These are phyloP conservation scores for Alternaria brassicicola DNA, from an alignment of 2,329 filamentous ascomycete species.

Conservation along the genomic window DNA sequence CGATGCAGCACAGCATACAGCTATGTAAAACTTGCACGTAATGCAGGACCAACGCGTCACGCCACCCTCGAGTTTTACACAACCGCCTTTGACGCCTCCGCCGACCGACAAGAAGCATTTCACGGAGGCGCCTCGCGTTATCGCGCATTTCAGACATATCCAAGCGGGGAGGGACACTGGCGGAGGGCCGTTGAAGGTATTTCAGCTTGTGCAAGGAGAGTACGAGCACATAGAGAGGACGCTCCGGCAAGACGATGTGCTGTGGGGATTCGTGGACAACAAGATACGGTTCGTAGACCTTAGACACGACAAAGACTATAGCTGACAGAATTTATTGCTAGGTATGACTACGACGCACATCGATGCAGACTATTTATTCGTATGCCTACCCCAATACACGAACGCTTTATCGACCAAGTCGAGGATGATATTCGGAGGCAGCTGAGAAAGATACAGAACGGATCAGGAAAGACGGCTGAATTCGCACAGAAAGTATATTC, in stretches of 20 bases:
- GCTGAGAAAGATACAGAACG: slow-evolving; percentile 25
- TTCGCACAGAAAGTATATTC: slow-evolving; percentile 30
- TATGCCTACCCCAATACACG: slow-evolving; percentile 29
- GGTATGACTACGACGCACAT: slow-evolving; percentile 28
- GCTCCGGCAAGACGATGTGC: slow-evolving; percentile 18
- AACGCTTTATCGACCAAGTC: slow-evolving; percentile 22
- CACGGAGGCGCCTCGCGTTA: slow-evolving; percentile 15
- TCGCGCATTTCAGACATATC: slow-evolving; percentile 23
- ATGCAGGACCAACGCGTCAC: slow-evolving; percentile 19
- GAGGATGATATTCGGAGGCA: slow-evolving; percentile 27
- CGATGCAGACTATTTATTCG: slow-evolving; percentile 20
- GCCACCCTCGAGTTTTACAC: slow-evolving; percentile 20
- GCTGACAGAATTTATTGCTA: slow-evolving; percentile 15
- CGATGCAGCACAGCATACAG: too few relatives aligned
- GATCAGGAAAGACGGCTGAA: slow-evolving; percentile 16
- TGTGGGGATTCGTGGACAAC: slow-evolving; percentile 22
- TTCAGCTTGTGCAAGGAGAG: slow-evolving; percentile 25
- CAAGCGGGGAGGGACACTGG: slow-evolving; percentile 13
- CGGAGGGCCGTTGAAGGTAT: slow-evolving; percentile 15
- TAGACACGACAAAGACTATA: not conserved
- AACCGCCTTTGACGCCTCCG: slow-evolving; percentile 26
- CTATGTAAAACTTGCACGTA: not conserved
- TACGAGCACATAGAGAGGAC: slow-evolving; percentile 20
- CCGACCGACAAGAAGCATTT: slow-evolving; percentile 20
- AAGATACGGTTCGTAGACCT: slow-evolving; percentile 22